Evolutionary conservation across 2,329 filamentous ascomycete species (phyloP).

Genomic region (Aspergillus proliferans): DNA sequence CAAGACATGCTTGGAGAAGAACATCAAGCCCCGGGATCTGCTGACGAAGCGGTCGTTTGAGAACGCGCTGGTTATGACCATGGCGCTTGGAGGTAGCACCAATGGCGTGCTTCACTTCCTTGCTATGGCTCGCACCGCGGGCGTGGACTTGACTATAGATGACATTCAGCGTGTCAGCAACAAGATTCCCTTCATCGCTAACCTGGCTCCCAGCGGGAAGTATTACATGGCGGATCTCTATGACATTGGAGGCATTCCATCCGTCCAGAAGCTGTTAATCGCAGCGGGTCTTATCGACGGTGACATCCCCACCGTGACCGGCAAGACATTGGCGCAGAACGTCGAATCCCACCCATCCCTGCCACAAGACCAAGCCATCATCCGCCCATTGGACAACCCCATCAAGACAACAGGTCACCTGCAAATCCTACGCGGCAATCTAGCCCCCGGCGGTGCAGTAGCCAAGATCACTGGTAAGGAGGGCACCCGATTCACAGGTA

Average conservation of each 20-base stretch:
- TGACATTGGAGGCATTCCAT: conserved; percentile 75
- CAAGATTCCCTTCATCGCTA: conserved; percentile 78
- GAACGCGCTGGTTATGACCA: conserved; percentile 83
- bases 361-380: conserved; percentile 73
- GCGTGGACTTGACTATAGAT: conserved; percentile 69
- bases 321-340: conserved; percentile 76
- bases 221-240: conserved; percentile 88
- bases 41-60: conserved; percentile 76
- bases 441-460: conserved; percentile 82
- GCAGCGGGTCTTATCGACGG: conserved; percentile 71
- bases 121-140: conserved; percentile 82
- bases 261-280: conserved; percentile 78
- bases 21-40: conserved; percentile 74
- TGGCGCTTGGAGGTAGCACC: conserved; percentile 84
- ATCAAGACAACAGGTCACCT: conserved; percentile 85
- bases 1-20: conserved; percentile 68
- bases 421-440: conserved; percentile 78
- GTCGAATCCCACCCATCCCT: conserved; percentile 70
- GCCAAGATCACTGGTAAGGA: conserved; percentile 97
- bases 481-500: conserved; percentile 72
- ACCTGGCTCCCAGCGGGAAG: conserved; percentile 75
- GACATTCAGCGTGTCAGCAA: conserved; percentile 76
- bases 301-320: conserved; percentile 72
- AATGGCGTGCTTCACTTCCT: conserved; percentile 86
- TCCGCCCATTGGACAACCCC: conserved; percentile 71